Base-by-base conservation (phyloP, 257 asterid species). In the Rauvolfia tetraphylla region DNA sequence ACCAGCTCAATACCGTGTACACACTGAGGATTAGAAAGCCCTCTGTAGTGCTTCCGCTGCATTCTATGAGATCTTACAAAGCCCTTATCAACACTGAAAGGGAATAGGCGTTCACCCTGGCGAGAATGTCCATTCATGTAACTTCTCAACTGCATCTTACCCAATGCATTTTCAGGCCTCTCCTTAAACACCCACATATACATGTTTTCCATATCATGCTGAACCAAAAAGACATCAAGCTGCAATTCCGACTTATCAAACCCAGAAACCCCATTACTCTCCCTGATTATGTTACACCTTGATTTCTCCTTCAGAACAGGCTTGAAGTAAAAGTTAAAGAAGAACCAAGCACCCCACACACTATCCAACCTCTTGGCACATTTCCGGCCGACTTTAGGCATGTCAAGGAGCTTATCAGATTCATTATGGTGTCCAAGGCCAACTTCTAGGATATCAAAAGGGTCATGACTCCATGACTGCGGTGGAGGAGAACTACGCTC, bases 291-390 rank as follows among this genome's bases (percentile, higher is more conserved):
- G 41, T 87, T 90, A 0, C 90, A 84, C 84, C 89, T 90, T 0
- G 96, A 86, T 80, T 89, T 90, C 73, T 89, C 92, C 38, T 81
- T 90, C 75, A 90, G 66, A 20, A 90, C 96, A 0, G 96, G 96
- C 86, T 89, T 90, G 68, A 91, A 91, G 84, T 89, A 91, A 68
- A 85, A 91, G 81, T 86, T 91, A 85, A 91, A 91, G 87, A 91
- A 91, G 74, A 89, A 87, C 97, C 97, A 91, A 27, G 97, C 97
- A 1, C 97, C 95, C 97, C 97, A 91, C 12, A 89, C 86, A 78
- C 90, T 86, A 69, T 91, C 97, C 53, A 88, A 72, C 66, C 93
- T 80, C 75, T 89, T 91, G 0, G 88, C 89, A 68, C 89, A 87
- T 74, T 87, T 88, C 68, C 90, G 72, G 42, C 86, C 93, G 38